These are phyloP conservation scores for Nitzschia putrida DNA, from an alignment of 108 stramenopile genomes.

Conservation along the genomic window DNA sequence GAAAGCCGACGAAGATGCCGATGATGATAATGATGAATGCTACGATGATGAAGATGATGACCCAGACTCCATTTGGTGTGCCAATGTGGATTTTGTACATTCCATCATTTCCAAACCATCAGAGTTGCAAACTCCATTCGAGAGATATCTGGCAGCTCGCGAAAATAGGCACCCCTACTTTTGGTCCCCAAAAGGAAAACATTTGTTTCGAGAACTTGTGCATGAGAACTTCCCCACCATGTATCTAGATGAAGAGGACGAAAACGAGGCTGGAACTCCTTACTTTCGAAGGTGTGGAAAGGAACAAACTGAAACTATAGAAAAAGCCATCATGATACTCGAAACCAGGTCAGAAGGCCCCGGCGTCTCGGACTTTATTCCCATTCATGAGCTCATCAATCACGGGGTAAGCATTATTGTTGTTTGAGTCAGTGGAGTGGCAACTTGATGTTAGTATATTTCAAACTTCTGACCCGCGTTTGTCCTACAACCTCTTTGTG, in stretches of 20 bases:
- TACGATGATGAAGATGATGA: not conserved
- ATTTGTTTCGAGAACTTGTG: slow-evolving; percentile 1
- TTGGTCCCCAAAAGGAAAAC: not conserved
- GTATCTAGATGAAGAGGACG: not conserved
- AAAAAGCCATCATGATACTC: slow-evolving; percentile 9
- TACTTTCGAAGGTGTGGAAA: not conserved
- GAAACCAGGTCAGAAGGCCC: slow-evolving; percentile 1
- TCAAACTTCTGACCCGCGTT: not conserved
- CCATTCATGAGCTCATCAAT: slow-evolving; percentile 3
- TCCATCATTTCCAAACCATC: not conserved
- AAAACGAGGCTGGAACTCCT: too few relatives aligned
- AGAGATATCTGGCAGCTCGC: slow-evolving; percentile 8
- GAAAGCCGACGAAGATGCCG: too few relatives aligned
- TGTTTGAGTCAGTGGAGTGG: too few relatives aligned
- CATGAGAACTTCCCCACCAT: not conserved
- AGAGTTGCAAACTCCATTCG: not conserved
- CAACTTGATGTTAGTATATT: too few relatives aligned
- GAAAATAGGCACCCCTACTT: not conserved
- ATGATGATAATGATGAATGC: too few relatives aligned
- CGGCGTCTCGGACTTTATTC: not conserved
- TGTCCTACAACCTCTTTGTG: too few relatives aligned
- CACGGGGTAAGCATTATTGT: not conserved
- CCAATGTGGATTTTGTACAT: not conserved
- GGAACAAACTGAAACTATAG: not conserved
- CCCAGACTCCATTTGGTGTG: not conserved